Evolutionary conservation across 2,329 filamentous ascomycete species (phyloP).

Genomic region (Samsoniella hepiali): DNA sequence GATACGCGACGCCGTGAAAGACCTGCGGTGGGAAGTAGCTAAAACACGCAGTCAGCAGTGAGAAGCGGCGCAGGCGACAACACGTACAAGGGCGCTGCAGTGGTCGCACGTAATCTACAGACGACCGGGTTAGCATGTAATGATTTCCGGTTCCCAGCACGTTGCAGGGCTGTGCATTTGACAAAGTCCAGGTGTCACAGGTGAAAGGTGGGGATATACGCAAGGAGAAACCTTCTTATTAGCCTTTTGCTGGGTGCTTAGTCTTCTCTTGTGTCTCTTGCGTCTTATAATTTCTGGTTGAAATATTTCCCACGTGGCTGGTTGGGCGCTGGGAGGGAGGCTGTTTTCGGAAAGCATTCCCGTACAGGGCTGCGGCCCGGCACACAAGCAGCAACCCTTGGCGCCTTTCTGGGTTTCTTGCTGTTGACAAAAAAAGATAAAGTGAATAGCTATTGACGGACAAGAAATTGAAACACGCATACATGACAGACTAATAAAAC

Average conservation of each 20-base stretch:
- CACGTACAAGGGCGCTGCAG: background rate
- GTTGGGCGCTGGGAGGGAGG: background rate
- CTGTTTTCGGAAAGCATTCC: background rate
- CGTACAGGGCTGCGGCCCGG: background rate
- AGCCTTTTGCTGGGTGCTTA: too few species aligned
- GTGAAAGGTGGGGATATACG: background rate
- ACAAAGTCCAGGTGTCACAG: background rate
- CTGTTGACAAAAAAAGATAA: background rate
- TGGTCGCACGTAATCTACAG: background rate
- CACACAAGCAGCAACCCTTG: too few species aligned
- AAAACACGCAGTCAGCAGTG: fast-evolving
- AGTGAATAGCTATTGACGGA: too few species aligned
- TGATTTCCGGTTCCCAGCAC: slow-evolving; percentile 3
- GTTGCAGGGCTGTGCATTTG: slow-evolving; percentile 12
- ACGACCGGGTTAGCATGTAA: background rate
- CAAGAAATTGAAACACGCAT: background rate
- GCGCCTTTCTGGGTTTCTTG: too few species aligned
- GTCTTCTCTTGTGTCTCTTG: background rate
- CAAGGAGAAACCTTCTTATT: background rate
- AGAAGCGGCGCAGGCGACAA: background rate
- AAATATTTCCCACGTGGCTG: background rate
- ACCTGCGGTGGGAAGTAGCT: background rate
- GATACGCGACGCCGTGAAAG: background rate
- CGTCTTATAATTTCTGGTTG: background rate
- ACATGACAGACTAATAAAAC: background rate